A percentile compares a stretch with the other conserved stretches of the same genome.
These are phyloP conservation scores for Gracilariopsis chorda DNA, from an alignment of 23 red algal species.

Conservation along the genomic window DNA sequence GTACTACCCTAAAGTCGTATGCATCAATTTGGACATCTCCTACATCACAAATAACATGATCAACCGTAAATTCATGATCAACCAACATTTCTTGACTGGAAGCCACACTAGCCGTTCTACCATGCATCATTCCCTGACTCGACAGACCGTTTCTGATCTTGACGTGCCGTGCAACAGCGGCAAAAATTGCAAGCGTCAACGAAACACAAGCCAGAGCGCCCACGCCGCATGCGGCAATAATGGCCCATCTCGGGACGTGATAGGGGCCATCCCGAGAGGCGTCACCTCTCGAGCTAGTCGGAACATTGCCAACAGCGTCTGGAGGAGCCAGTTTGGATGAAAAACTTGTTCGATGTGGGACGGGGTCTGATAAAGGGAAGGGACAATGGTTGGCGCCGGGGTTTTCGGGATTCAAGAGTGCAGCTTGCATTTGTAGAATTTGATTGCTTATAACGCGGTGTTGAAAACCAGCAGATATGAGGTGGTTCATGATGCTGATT, in stretches of 20 bases:
- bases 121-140: not conserved
- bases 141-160: not conserved
- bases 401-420: not conserved
- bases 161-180: not conserved
- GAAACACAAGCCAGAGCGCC: not conserved
- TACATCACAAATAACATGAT: not conserved
- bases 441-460: not conserved
- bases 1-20: not conserved
- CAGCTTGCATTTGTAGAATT: conserved; percentile 4
- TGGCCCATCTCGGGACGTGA: conserved; percentile 20
- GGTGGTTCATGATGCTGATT: not conserved
- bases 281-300: not conserved
- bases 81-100: conserved; percentile 21
- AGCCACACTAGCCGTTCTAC: not conserved
- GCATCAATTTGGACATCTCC: conserved; percentile 31
- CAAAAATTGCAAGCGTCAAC: not conserved
- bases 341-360: not conserved
- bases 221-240: not conserved
- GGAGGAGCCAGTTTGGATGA: not conserved
- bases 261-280: not conserved
- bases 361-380: conserved; percentile 1
- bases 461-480: not conserved
- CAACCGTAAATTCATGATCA: conserved; percentile 9
- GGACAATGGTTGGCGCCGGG: conserved; percentile 9
- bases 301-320: not conserved